Percentiles rank a stretch among this genome's conserved stretches.
phyloP scores from a whole-genome alignment of 192 early-diverging fungal genomes.

The Podila epigama region DNA sequence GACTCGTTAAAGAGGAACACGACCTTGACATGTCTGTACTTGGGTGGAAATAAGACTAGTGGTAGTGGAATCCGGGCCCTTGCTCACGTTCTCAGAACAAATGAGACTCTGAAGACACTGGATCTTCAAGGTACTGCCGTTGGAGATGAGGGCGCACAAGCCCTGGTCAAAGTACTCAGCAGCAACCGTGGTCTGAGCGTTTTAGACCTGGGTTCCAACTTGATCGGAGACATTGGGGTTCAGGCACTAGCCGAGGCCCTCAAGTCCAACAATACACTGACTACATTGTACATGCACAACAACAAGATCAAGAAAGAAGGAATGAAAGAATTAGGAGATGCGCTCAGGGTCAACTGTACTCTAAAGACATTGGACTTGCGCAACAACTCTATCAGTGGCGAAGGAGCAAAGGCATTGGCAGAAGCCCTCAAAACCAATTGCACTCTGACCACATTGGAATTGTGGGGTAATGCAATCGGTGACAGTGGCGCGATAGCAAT shows the following conservation, averaged over 20 bases:
- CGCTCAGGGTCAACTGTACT: neutral
- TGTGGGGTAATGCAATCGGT: no score
- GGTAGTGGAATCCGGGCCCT: no score
- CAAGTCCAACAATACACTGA: neutral
- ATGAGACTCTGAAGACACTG: no score
- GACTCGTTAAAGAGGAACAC: no score
- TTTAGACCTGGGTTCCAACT: neutral
- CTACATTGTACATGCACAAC: neutral
- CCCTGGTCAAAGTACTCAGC: no score
- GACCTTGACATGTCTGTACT: no score
- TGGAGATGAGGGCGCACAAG: no score
- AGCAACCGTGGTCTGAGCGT: no score
- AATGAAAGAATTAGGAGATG: neutral
- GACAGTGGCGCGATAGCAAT: no score
- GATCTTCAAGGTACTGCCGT: no score
- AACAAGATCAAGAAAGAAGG: neutral
- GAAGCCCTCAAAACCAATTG: neutral
- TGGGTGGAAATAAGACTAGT: no score
- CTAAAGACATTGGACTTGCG: neutral
- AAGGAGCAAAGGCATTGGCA: slow-evolving; percentile 3
- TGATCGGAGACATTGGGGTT: neutral
- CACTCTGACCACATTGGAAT: neutral
- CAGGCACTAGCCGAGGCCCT: neutral
- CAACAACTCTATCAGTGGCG: neutral
- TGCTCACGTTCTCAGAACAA: no score